Base-by-base conservation (phyloP, 2,329 filamentous ascomycete species). In the Ceratocystis destructans region DNA sequence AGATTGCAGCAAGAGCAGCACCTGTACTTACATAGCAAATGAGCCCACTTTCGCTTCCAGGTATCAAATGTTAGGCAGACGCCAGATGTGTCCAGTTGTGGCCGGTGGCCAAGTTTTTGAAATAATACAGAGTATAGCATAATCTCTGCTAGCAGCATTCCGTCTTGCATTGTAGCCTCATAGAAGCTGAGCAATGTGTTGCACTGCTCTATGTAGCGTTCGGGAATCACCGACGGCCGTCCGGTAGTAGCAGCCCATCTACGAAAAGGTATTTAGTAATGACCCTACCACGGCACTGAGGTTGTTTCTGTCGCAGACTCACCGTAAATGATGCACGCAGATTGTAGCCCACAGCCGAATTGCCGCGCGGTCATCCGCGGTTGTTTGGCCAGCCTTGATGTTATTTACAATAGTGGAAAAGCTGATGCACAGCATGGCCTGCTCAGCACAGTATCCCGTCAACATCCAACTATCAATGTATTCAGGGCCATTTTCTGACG, bases 391-490 rank as follows among this genome's bases (percentile, higher is more conserved):
- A 1, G 70, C 69, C 48, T 73, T 75, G 8, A 76, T 74, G 25
- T 74, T 73, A 45, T 70, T 71, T n/a, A 76, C 71, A 25, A 77
- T 75, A 53, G 74, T 75, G 0, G 76, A 77, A 61, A 78, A 78
- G 59, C 73, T 75, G 48, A 77, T 77, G 62, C 75, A 76, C 8
- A 78, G 69, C 75, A 78, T 78, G 1, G 76, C 75, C 65, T 78
- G 76, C 64, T 78, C 75, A 0, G 74, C 75, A 48, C 76, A 78
- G 61, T 77, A 76, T 0, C 76, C 76, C 1, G 74, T 77, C 53
- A 78, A 68, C 10, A 78, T 69, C 76, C 76, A 78, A 62, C 76
- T 78, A 59, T 78, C 76, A 25, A 78, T 73, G 57, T 78, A 78
- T 59, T 78, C 76, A 1, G 71, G 69, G 7, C 70, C 70, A 10